Percentiles rank a stretch among this genome's conserved stretches.
Conservation (phyloP, 345 rosid species). For the Euphorbia peplus region DNA sequence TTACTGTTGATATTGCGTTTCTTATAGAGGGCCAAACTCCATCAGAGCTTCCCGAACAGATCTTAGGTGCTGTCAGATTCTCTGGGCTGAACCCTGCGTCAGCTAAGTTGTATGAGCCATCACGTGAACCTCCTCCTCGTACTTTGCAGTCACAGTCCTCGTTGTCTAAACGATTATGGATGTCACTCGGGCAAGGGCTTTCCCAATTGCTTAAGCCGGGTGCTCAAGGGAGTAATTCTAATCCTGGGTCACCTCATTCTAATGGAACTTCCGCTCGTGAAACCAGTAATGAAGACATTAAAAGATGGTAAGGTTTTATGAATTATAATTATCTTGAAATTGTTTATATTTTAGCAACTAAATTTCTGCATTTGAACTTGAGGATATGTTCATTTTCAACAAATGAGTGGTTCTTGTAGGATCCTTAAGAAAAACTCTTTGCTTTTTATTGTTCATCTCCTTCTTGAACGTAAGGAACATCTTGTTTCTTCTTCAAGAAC, state of each 20-base stretch:
- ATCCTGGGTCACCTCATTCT: conserved; percentile 21
- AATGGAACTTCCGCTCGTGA: conserved; percentile 37
- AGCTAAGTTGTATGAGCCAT: conserved; percentile 40
- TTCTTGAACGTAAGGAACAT: too few species aligned
- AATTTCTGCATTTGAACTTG: neutral
- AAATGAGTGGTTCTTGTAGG: too few species aligned
- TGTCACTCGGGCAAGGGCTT: conserved; percentile 77
- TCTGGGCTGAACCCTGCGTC: conserved; percentile 70
- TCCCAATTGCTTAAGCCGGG: conserved; percentile 58
- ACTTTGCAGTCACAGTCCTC: conserved; percentile 42
- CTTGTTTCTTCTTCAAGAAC: too few species aligned
- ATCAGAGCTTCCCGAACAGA: conserved; percentile 81
- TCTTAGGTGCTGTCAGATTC: conserved; percentile 79
- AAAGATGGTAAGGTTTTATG: conserved; percentile 44
- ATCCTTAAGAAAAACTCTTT: too few species aligned
- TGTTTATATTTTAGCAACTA: neutral
- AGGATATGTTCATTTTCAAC: too few species aligned
- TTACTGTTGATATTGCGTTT: conserved; percentile 92
- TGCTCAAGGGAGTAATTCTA: conserved; percentile 44
- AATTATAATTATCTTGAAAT: too few species aligned
- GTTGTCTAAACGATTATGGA: conserved; percentile 68
- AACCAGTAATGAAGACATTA: conserved; percentile 30
- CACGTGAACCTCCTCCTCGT: conserved; percentile 17
- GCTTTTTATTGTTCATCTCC: too few species aligned
- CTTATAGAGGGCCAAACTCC: conserved; percentile 75